Base-by-base conservation (phyloP, 768 basidiomycete genomes). In the Steccherinum ochraceum region DNA sequence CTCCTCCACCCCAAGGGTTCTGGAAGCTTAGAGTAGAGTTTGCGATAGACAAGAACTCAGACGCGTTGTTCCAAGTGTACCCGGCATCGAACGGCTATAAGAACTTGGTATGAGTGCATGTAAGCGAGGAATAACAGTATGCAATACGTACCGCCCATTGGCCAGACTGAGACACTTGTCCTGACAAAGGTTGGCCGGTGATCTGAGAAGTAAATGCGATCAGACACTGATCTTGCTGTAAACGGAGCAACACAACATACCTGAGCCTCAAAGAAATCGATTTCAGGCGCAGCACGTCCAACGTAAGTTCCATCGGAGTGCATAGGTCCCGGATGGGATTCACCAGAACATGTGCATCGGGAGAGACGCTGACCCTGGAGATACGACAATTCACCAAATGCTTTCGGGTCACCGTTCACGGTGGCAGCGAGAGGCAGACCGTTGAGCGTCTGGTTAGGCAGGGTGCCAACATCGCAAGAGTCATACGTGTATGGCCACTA, bases 231-330 rank as follows among this genome's bases (percentile, higher is more conserved):
- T 3, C n/a, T 24, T 12, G 40, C 2, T 19, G 20, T n/a, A 7
- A 39, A n/a, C n/a, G n/a, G n/a, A n/a, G n/a, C n/a, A n/a, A n/a
- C 16, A 44, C 24, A 5, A 43, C 64, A 67, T 51, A 83, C 85
- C 68, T 84, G 82, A 5, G 92, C 86, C 70, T 94, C 93, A 61
- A 94, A 83, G 24, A 93, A 73, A 72, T 95, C 93, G 40, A 95
- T 93, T 67, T 95, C 93, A 1, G 92, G 92, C 3, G 92, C 88
- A 24, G 84, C 64, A 45, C 93, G 80, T 11, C 91, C 93, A 20
- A 86, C 83, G 64, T 81, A 92, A 0, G 80, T 75, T 1, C 89
- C 88, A 62, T 92, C 86, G 0, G 75, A 51, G 48, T 84, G 80
- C 40, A 76, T 73, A 2, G 92, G 92, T 2, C 92, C 92, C 27